A percentile compares a stretch with the other conserved stretches of the same genome.
Evolutionary conservation across 495 filamentous ascomycete species (phyloP).

Genomic region (Hypoxylon subgilvum): DNA sequence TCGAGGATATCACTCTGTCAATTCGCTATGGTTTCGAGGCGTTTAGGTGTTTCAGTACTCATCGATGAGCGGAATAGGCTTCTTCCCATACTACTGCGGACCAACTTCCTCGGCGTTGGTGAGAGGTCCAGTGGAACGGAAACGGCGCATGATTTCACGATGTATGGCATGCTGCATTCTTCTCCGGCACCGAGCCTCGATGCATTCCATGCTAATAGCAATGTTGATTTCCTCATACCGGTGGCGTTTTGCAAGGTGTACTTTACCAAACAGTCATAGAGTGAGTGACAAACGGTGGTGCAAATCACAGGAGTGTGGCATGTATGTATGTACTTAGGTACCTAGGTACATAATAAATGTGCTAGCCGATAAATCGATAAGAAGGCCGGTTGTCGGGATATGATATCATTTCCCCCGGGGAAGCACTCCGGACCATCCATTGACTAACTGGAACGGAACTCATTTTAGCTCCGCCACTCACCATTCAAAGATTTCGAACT

Average conservation of each 20-base stretch:
- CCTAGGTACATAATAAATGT: not conserved
- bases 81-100: not conserved
- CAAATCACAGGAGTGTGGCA: constrained; percentile 26
- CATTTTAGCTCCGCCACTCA: not conserved
- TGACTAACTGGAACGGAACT: not conserved
- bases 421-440: not conserved
- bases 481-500: not conserved
- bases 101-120: constrained; percentile 18
- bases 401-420: constrained; percentile 20
- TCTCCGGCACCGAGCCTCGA: constrained; percentile 8
- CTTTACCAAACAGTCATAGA: constrained; percentile 16
- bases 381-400: constrained; percentile 6
- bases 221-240: not conserved
- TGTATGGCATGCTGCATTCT: constrained; percentile 6
- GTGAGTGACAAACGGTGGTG: constrained; percentile 22
- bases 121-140: not conserved
- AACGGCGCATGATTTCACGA: constrained; percentile 7
- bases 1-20: not conserved
- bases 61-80: not conserved
- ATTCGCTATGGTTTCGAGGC: constrained; percentile 3
- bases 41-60: constrained; percentile 10
- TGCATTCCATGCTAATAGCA: constrained; percentile 1
- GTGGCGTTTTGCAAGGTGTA: not conserved
- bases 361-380: constrained; percentile 14
- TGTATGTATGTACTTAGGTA: no score